Percentiles rank a stretch among this genome's conserved stretches.
Evolutionary conservation across 768 basidiomycete genomes (phyloP).

Genomic region (Cystofilobasidium capitatum): DNA sequence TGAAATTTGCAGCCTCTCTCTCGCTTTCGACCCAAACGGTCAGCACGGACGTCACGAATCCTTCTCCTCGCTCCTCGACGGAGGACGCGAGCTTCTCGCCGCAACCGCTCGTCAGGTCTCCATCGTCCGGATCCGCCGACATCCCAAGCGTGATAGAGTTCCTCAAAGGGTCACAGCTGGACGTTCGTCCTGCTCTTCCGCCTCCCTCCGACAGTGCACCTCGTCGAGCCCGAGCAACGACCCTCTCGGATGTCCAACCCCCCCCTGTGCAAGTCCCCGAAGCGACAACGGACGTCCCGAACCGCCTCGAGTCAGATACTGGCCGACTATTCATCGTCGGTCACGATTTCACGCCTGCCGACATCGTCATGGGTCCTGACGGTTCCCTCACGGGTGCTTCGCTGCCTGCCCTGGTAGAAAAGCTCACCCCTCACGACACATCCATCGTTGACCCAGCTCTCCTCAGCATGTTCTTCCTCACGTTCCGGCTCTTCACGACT

Average conservation of each 20-base stretch:
- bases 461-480: constrained; percentile 82
- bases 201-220: not conserved
- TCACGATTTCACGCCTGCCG: constrained; percentile 67
- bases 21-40: constrained; percentile 9
- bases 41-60: constrained; percentile 1
- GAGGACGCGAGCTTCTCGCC: not conserved
- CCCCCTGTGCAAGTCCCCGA: not conserved
- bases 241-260: not conserved
- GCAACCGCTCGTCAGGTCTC: not conserved
- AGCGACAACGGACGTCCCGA: not conserved
- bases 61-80: constrained; percentile 8
- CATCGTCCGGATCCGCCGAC: not conserved
- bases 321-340: constrained; percentile 41
- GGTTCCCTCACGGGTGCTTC: constrained; percentile 86
- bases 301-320: constrained; percentile 41
- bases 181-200: not conserved
- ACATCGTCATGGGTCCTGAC: constrained; percentile 82
- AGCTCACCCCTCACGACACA: constrained; percentile 90
- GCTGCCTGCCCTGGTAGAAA: constrained; percentile 79
- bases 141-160: no score
- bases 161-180: not conserved
- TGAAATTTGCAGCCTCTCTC: constrained; percentile 10
- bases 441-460: constrained; percentile 73
- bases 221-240: not conserved
- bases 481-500: constrained; percentile 82